These are phyloP conservation scores for Telopea speciosissima DNA, from an alignment of 177 flowering plant genomes.

Conservation along the genomic window DNA sequence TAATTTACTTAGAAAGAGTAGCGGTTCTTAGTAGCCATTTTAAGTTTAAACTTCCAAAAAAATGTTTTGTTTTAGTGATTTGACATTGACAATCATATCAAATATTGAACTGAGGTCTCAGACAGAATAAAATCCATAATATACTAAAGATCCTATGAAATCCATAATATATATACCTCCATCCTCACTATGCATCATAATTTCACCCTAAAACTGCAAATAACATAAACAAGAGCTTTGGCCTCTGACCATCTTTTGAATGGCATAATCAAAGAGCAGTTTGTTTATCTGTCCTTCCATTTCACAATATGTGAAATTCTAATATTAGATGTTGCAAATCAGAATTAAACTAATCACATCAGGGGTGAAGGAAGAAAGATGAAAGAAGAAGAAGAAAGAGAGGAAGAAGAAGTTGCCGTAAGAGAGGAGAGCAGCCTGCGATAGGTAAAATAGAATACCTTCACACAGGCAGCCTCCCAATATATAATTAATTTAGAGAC, in stretches of 20 bases:
- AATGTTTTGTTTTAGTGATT: neutral
- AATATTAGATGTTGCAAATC: too few relatives aligned
- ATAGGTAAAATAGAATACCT: too few relatives aligned
- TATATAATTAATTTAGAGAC: too few relatives aligned
- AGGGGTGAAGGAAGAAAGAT: too few relatives aligned
- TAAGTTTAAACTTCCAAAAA: neutral
- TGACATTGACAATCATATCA: neutral
- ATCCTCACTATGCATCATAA: neutral
- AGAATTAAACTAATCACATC: too few relatives aligned
- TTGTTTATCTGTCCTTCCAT: neutral
- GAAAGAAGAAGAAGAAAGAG: too few relatives aligned
- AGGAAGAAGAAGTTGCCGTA: too few relatives aligned
- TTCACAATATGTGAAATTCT: constrained; percentile 1
- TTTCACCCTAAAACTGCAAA: neutral
- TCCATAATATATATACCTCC: neutral
- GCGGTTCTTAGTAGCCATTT: neutral
- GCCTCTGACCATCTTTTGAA: neutral
- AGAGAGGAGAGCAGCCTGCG: too few relatives aligned
- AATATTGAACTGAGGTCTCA: neutral
- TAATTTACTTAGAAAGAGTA: neutral
- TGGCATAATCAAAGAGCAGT: neutral
- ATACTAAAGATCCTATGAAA: neutral
- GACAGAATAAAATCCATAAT: neutral
- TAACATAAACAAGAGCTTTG: neutral
- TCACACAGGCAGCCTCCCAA: too few relatives aligned